Conservation (phyloP, 108 stramenopile species). For the Fistulifera pelliculosa region DNA sequence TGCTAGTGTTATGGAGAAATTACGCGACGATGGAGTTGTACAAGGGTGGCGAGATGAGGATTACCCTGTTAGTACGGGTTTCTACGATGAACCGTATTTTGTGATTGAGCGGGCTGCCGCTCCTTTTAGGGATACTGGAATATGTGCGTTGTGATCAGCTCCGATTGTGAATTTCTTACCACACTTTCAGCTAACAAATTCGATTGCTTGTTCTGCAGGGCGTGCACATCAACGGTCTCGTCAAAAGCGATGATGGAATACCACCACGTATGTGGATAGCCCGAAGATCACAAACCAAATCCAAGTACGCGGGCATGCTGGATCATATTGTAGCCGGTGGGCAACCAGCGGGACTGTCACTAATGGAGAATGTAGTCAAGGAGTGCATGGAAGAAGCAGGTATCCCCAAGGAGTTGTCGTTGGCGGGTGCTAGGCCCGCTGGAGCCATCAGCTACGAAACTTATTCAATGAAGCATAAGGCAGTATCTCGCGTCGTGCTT, state of each 20-base stretch:
- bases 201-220: background rate
- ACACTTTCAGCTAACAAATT: no score
- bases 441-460: conserved; percentile 74
- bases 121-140: conserved; percentile 54
- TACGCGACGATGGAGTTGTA: conserved; percentile 47
- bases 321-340: conserved; percentile 92
- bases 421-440: conserved; percentile 31
- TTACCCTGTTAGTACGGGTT: conserved; percentile 51
- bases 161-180: conserved; percentile 24
- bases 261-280: conserved; percentile 80
- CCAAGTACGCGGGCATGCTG: conserved; percentile 76
- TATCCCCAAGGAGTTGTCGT: conserved; percentile 46
- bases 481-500: conserved; percentile 56
- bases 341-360: conserved; percentile 62
- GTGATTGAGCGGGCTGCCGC: conserved; percentile 78
- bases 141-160: conserved; percentile 30
- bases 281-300: conserved; percentile 63
- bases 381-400: conserved; percentile 88
- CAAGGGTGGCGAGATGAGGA: conserved; percentile 80
- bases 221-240: conserved; percentile 68
- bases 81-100: conserved; percentile 58
- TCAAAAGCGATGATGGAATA: conserved; percentile 12
- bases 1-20: conserved; percentile 33
- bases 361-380: conserved; percentile 82
- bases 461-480: conserved; percentile 21